Conservation (phyloP, 148 eudicot species). For the Cornus suecica region DNA sequence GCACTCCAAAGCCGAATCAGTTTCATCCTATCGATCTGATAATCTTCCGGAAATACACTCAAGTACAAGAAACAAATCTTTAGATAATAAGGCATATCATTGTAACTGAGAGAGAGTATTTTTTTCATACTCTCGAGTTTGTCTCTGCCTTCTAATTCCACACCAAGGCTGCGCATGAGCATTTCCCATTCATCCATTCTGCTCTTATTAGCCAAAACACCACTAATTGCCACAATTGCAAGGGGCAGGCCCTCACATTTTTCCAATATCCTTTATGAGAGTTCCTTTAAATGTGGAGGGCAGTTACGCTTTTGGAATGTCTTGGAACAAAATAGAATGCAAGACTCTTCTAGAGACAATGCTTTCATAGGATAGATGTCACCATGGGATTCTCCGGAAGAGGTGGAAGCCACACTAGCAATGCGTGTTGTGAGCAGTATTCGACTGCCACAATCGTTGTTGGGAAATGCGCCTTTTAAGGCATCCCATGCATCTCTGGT, state of each 20-base stretch:
- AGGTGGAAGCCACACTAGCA: neutral
- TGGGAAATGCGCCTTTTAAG: neutral
- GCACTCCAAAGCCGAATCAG: too few relatives aligned
- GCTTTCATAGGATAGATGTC: neutral
- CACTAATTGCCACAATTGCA: conserved; percentile 4
- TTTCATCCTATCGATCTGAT: too few relatives aligned
- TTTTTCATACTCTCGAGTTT: too few relatives aligned
- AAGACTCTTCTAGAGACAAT: neutral
- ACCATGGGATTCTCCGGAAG: neutral
- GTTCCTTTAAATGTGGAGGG: conserved; percentile 13
- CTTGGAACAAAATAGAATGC: conserved; percentile 12
- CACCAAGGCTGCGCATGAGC: too few relatives aligned
- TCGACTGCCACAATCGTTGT: neutral
- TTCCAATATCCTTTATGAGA: conserved; percentile 4
- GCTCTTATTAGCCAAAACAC: neutral
- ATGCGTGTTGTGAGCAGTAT: neutral
- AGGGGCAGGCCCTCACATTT: neutral
- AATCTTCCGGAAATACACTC: too few relatives aligned
- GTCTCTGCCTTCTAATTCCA: too few relatives aligned
- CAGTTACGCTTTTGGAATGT: too few relatives aligned
- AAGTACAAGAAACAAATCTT: too few relatives aligned
- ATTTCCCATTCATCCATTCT: too few relatives aligned
- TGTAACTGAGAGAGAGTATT: too few relatives aligned
- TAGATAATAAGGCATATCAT: too few relatives aligned
- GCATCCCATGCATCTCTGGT: neutral